phyloP scores from a whole-genome alignment of 202 grass and related monocot species.

The Carex arenaria region DNA sequence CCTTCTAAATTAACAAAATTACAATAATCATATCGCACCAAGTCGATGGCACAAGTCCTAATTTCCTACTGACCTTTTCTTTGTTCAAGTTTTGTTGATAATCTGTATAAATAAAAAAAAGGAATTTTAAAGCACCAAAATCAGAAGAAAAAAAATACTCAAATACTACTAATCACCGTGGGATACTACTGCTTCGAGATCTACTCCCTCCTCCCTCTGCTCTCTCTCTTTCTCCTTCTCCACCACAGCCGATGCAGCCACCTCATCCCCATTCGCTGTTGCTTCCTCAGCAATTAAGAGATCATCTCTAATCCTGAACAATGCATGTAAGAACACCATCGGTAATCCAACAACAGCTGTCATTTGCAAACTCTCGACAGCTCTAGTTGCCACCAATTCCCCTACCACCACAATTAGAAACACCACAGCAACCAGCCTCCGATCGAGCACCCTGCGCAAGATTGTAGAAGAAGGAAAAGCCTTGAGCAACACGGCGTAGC shows the following conservation, averaged over 20 bases:
- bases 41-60: not conserved
- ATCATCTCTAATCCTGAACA: slow-evolving; percentile 58
- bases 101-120: not conserved
- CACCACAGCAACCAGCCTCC: slow-evolving; percentile 38
- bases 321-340: slow-evolving; percentile 40
- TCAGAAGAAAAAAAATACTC: not conserved
- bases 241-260: slow-evolving; percentile 30
- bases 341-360: slow-evolving; percentile 39
- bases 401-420: slow-evolving; percentile 53
- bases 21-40: not conserved
- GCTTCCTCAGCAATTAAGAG: slow-evolving; percentile 35
- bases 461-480: slow-evolving; percentile 50
- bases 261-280: slow-evolving; percentile 23
- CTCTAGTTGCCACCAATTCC: slow-evolving; percentile 41
- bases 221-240: slow-evolving; percentile 55
- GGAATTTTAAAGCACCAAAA: not conserved
- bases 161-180: slow-evolving; percentile 18
- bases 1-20: slow-evolving; percentile 10
- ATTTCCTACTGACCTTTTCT: slow-evolving; percentile 1
- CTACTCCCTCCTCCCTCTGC: slow-evolving; percentile 30
- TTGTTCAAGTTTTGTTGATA: not conserved
- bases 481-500: slow-evolving; percentile 47
- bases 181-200: slow-evolving; percentile 47
- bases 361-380: slow-evolving; percentile 45
- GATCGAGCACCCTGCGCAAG: slow-evolving; percentile 53